Evolutionary conservation across 768 basidiomycete genomes (phyloP), one percentile per base, ranked within the genome.

Genomic region (Asterophora parasitica): DNA sequence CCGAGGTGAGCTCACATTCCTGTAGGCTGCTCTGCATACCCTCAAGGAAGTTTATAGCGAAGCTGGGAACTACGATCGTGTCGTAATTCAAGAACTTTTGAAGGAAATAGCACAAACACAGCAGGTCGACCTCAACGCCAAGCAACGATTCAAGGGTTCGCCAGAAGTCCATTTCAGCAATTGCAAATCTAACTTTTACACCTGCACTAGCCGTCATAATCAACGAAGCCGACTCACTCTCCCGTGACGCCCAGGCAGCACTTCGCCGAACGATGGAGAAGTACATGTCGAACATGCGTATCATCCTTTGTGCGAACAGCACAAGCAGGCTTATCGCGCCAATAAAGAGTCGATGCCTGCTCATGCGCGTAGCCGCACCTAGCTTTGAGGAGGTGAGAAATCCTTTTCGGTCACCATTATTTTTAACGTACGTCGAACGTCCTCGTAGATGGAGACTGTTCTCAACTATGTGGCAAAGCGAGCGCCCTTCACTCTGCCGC

Each of bases 41-140:
- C 19, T 30, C 34, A 20, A 30, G 33, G 32, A 15, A 17, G 43
- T 40, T 15, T 49, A 8, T 63, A 98, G 95, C 55, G 95, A 99
- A 69, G 93, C 93, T 0, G 95, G 95, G 10, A 95, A 85, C 59
- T 96, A 88, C 59, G 95, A 99, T 64, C 76, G 95, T 52, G 78
- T 93, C 1, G 92, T 99, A 41, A 92, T 99, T 43, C 95, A 98
- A 61, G 95, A 99, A 59, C 78, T 99, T 37, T 67, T 99, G 48
- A 99, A 98, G 65, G 95, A 98, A 68, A 97, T 99, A 58, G 95
- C 95, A 1, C 94, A 97, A 66, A 99, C 94, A 2, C 95, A 99
- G 63, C 95, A 98, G 63, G 92, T 99, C 8, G 95, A 99, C 69
- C 66, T 97, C 53, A 90, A 80, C 60, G 95, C 95, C 3, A 94